These are phyloP conservation scores for Camelina neglecta DNA, from an alignment of 345 rosid species.

Conservation along the genomic window DNA sequence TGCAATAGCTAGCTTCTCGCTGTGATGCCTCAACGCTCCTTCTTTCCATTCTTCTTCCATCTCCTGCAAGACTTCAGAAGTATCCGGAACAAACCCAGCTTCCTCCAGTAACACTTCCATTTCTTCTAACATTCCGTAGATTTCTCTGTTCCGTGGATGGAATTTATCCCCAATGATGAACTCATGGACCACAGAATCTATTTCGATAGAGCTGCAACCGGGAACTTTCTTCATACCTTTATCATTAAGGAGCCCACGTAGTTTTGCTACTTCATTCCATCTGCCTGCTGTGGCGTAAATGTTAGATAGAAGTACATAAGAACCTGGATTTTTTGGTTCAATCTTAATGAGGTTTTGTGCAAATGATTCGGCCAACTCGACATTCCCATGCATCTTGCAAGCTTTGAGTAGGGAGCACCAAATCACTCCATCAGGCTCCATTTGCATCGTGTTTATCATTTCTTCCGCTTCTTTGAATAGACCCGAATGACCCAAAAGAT, in stretches of 20 bases:
- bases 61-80: conserved; percentile 70
- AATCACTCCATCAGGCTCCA: conserved; percentile 71
- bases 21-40: conserved; percentile 73
- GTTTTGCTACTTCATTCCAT: conserved; percentile 73
- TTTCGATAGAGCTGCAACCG: conserved; percentile 76
- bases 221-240: conserved; percentile 75
- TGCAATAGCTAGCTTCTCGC: conserved; percentile 80
- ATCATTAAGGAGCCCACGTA: conserved; percentile 58
- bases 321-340: conserved; percentile 66
- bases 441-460: conserved; percentile 54
- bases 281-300: conserved; percentile 75
- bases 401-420: conserved; percentile 84
- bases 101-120: conserved; percentile 56
- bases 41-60: conserved; percentile 81
- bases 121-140: conserved; percentile 72
- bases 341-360: conserved; percentile 58
- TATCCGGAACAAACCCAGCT: conserved; percentile 69
- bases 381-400: conserved; percentile 57
- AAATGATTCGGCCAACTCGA: conserved; percentile 60
- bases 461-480: conserved; percentile 66
- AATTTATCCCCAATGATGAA: conserved; percentile 73
- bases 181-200: conserved; percentile 72
- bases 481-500: conserved; percentile 75
- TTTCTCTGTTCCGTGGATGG: conserved; percentile 61
- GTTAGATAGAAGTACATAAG: conserved; percentile 75